Base-by-base conservation (phyloP, 2,329 filamentous ascomycete genomes). In the Penicillium brevicompactum region DNA sequence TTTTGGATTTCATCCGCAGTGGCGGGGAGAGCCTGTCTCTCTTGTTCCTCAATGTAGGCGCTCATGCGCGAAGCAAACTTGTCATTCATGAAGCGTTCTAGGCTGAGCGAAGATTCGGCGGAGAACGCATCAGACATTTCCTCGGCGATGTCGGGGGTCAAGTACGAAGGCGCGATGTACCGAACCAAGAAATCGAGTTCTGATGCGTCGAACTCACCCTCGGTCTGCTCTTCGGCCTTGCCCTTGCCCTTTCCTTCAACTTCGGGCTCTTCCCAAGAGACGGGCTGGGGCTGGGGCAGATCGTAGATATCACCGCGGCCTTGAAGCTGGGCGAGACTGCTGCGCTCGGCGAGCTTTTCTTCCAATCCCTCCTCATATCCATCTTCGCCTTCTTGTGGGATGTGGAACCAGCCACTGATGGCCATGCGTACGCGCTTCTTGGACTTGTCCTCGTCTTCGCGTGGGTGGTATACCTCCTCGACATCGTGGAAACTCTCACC, bases 401-500 rank as follows among this genome's bases (percentile, higher is more conserved):
- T 97, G 75, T 99, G 94, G 74, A 95, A 99, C 94, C 94, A 99
- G 49, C 94, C 94, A 70, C 91, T 96, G 70, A 99, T 96, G 48
- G 94, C 94, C 93, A 99, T 97, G 63, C 94, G 87, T 46, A 97
- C 86, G 8, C 76, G 71, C 57, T 69, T 82, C 73, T 82, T 85
- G 70, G 82, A 82, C 51, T 86, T 83, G 74, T 85, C 84, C 66
- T 78, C 82, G 70, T 78, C 80, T 56, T 71, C 81, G 60, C 77
- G 80, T 67, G 85, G 82, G 71, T 90, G 86, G 76, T 97, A 97
- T 4, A 99, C 94, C 76, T 99, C 94, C 77, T 97, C 93, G 52
- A 99, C 94, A 72, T 99, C 94, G 76, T 99, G 94, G 76, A 97
- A 99, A 73, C 93, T 97, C 82, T 96, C 88, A n/a, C 94, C 94